Percentiles rank a stretch among this genome's conserved stretches.
These are phyloP conservation scores for Fusarium sp. DNA, from an alignment of 2,329 filamentous ascomycete species.

Conservation along the genomic window DNA sequence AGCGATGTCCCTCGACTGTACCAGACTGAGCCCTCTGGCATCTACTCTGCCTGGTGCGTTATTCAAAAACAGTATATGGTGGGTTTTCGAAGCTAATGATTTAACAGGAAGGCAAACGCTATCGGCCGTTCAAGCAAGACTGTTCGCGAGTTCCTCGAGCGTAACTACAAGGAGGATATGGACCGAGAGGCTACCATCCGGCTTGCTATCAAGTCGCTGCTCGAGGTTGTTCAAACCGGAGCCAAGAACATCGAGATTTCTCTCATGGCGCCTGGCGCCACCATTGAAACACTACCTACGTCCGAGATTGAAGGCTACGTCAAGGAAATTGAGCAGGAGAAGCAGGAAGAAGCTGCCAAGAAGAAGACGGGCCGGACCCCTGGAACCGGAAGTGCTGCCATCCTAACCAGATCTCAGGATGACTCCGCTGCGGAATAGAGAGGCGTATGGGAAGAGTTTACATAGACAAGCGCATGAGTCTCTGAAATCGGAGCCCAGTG, in stretches of 20 bases:
- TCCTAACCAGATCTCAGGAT: slow-evolving; percentile 73
- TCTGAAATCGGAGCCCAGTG: slow-evolving; percentile 46
- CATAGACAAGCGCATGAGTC: slow-evolving; percentile 45
- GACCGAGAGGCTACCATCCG: slow-evolving; percentile 96
- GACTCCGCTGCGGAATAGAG: slow-evolving; percentile 55
- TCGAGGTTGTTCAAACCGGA: slow-evolving; percentile 98
- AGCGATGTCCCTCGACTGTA: slow-evolving; percentile 91
- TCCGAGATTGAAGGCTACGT: slow-evolving; percentile 98
- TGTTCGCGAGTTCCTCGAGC: slow-evolving; percentile 96
- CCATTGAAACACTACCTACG: slow-evolving; percentile 91
- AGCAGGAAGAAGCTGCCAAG: slow-evolving; percentile 97
- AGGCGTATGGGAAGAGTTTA: slow-evolving; percentile 27
- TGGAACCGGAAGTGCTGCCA: slow-evolving; percentile 77
- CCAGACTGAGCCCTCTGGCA: slow-evolving; percentile 98
- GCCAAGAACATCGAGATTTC: slow-evolving; percentile 99
- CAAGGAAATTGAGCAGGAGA: slow-evolving; percentile 99
- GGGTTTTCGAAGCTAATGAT: slow-evolving; percentile 21
- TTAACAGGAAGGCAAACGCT: slow-evolving; percentile 93
- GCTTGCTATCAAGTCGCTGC: slow-evolving; percentile 95
- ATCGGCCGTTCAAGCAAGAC: slow-evolving; percentile 99
- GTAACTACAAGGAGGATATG: slow-evolving; percentile 99
- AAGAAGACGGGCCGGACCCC: slow-evolving; percentile 87
- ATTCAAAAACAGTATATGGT: background rate
- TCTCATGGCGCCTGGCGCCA: slow-evolving; percentile 93
- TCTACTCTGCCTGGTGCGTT: slow-evolving; percentile 95